Evolutionary conservation across 2,329 filamentous ascomycete species (phyloP), one percentile per base, ranked within the genome.

Genomic region (Onygena corvina): DNA sequence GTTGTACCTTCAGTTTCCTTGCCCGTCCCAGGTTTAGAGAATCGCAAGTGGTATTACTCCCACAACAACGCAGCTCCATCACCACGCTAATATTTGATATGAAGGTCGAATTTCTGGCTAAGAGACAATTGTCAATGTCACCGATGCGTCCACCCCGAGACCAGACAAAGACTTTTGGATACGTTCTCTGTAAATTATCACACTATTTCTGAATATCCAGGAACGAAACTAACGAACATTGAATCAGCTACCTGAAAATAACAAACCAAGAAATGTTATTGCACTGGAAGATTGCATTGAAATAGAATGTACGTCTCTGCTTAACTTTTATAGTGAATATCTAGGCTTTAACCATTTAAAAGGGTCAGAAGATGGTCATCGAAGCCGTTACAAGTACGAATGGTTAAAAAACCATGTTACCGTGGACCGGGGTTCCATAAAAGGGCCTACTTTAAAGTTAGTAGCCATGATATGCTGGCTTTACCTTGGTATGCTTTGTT

Each of bases 51-150:
- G 42, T 46, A 46, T 4, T 23, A 21, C 16, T n/a, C 4, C 5
- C 3, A 11, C 2, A 6, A 21, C 8, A 16, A n/a, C 20, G 16
- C 2, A 23, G n/a, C 8, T 16, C 11, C 9, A 9, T 8, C 20
- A 12, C 4, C 3, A 12, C 11, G 29, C 27, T 46, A 16, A 46
- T 11, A n/a, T 14, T 21, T 11, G 7, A 23, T 23, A 5, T 31
- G n/a, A 31, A 56, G 54, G 50, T 46, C 50, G 6, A 48, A 42
- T 35, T 14, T 56, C 7, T 56, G 52, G 52, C 44, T 56, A 42
- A 54, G 83, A 54, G 84, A 88, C 58, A 83, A 86, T 59, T 89
- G 84, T 59, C 81, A 79, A 51, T 89, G 84, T 60, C 58, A 64
- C 1, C 62, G 69, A 52, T 88, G 84, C 60, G 72, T 84, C 20